Conservation (phyloP, 345 rosid species). For the Eucalyptus decipiens region DNA sequence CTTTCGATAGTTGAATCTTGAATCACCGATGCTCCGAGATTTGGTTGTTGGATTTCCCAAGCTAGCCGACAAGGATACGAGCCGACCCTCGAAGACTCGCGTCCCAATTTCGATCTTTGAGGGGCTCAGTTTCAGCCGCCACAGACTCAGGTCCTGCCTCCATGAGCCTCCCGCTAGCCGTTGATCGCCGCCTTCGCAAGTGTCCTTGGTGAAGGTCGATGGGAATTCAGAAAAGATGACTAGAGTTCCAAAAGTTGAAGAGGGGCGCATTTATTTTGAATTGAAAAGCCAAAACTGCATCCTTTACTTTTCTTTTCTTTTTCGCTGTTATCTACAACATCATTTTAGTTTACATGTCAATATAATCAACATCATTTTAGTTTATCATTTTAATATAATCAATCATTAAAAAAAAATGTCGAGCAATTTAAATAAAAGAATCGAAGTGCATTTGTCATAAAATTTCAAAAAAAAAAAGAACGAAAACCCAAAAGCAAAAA, state of each 20-base stretch:
- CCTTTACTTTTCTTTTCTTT: background rate
- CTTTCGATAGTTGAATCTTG: background rate
- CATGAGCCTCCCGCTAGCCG: background rate
- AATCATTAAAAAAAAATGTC: background rate
- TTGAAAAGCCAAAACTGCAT: background rate
- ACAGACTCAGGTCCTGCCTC: background rate
- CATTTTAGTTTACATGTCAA: background rate
- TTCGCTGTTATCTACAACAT: background rate
- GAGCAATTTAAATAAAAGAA: background rate
- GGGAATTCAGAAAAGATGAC: background rate
- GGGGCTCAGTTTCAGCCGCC: background rate
- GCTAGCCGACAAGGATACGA: background rate
- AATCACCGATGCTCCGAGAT: background rate
- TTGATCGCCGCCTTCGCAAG: background rate
- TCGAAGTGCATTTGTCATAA: background rate
- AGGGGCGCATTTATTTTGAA: background rate
- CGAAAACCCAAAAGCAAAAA: background rate
- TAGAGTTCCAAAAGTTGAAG: background rate
- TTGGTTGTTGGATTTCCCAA: background rate
- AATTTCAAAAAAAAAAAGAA: background rate
- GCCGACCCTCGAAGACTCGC: background rate
- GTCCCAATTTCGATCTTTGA: background rate
- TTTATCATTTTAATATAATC: too few relatives aligned
- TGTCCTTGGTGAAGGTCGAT: background rate
- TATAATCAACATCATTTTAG: background rate